Evolutionary conservation across 2,329 filamentous ascomycete species (phyloP), one percentile per base, ranked within the genome.

Genomic region (Bertia moriformis): DNA sequence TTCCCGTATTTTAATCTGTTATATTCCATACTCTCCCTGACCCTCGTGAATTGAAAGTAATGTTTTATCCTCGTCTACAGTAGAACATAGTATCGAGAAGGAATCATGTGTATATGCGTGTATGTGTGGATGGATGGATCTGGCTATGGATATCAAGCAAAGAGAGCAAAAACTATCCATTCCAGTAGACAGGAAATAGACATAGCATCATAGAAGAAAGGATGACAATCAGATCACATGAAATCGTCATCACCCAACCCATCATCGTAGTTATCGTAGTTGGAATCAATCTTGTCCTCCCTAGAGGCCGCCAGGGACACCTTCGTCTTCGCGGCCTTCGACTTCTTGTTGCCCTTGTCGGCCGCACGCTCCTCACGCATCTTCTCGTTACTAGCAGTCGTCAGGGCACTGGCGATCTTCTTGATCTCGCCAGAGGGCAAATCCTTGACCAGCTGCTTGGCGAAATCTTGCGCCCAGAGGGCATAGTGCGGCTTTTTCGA

Each of bases 311-410:
- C 82, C 38, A 96, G 67, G 4, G 76, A 80, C 14, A 83, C 76
- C 77, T 98, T 98, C 29, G 83, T 93, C 77, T 96, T 96, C 44
- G 85, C 83, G 3, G 88, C 88, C 73, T 96, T 96, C 50, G 70
- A 78, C 77, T 96, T 98, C 83, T 96, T 98, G 32, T 35, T 35
- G 40, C 84, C 79, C 70, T 94, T 95, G 47, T 94, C 86, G 3
- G 84, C 76, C 3, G 81, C 78, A 72, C 96, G 95, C 72, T 98
- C 91, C 60, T 95, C 88, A 68, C 87, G 93, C 81, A 96, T 81
- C 72, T 93, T 95, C 73, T 96, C 91, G 58, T 98, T 98, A 56
- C 85, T 74, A 41, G 94, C 71, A 4, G 87, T 81, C n/a, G 88
- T 94, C 52, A 98, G 63, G 4, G 74, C 72, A 59, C 83, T 93